phyloP scores from a whole-genome alignment of 805 yeast genomes.

The Ogataea saltuana region DNA sequence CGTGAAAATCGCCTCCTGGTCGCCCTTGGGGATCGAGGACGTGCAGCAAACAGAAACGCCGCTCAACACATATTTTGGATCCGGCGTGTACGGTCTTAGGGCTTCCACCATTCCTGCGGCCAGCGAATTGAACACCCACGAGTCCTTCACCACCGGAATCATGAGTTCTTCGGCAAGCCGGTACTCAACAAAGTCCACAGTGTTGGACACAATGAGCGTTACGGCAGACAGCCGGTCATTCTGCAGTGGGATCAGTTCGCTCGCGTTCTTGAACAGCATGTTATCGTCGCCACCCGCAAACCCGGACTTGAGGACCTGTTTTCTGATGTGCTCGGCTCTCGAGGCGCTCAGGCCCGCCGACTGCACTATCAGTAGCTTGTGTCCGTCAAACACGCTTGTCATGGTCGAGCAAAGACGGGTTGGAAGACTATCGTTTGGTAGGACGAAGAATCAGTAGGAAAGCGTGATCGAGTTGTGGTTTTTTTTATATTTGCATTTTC shows the following conservation, averaged over 20 bases:
- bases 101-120: conserved; percentile 45
- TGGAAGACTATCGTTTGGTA: background rate
- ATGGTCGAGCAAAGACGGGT: background rate
- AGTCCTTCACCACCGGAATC: conserved; percentile 64
- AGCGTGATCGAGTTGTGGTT: background rate
- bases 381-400: conserved; percentile 19
- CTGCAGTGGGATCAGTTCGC: conserved; percentile 16
- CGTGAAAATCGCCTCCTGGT: conserved; percentile 64
- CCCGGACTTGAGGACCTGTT: conserved; percentile 22
- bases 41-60: conserved; percentile 53
- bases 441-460: too few species aligned
- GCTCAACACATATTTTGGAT: conserved; percentile 63
- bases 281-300: conserved; percentile 15
- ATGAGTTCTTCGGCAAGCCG: conserved; percentile 47
- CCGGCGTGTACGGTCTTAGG: conserved; percentile 67
- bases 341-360: conserved; percentile 15
- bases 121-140: conserved; percentile 59
- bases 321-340: conserved; percentile 16
- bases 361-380: conserved; percentile 22
- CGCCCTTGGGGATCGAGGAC: conserved; percentile 56
- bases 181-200: conserved; percentile 54
- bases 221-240: conserved; percentile 19
- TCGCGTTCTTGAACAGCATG: conserved; percentile 17
- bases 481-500: background rate
- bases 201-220: conserved; percentile 54